Conservation (phyloP, 257 asterid species). For the Salvia rosmarinus region DNA sequence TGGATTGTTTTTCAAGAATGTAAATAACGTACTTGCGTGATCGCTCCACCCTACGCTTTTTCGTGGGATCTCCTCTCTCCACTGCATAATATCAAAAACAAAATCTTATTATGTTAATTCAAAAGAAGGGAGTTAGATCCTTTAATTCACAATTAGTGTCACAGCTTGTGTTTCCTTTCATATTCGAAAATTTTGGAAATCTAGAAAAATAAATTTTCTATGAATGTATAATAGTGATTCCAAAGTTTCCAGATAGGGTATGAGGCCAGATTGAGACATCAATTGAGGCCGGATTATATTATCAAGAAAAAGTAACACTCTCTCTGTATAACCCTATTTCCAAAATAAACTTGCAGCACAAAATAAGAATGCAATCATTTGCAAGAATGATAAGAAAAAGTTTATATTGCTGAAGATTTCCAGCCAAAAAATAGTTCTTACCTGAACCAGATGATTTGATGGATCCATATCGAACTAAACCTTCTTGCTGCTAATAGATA, state of each 20-base stretch:
- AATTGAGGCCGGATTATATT: neutral
- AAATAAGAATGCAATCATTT: no score
- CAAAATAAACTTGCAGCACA: no score
- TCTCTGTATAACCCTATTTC: no score
- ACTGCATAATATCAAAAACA: constrained; percentile 51
- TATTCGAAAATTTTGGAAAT: neutral
- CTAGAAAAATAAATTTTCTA: neutral
- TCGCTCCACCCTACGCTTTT: constrained; percentile 85
- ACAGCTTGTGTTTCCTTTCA: neutral
- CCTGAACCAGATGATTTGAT: constrained; percentile 72
- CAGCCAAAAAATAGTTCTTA: constrained; percentile 29
- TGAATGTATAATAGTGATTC: no score
- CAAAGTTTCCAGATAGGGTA: neutral
- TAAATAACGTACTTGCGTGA: constrained; percentile 73
- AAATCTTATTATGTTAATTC: neutral
- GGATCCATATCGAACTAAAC: constrained; percentile 73
- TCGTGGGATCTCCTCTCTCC: constrained; percentile 87
- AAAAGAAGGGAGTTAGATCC: no score
- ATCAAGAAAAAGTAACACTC: no score
- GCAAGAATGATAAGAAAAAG: no score
- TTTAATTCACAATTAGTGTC: neutral
- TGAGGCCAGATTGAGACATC: neutral
- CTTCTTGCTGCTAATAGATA: constrained; percentile 52
- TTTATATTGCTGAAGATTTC: no score
- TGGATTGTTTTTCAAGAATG: neutral